Evolutionary conservation across 2,329 filamentous ascomycete species (phyloP), one percentile per base, ranked within the genome.

Genomic region (Phaeophleospora eucalypticola): DNA sequence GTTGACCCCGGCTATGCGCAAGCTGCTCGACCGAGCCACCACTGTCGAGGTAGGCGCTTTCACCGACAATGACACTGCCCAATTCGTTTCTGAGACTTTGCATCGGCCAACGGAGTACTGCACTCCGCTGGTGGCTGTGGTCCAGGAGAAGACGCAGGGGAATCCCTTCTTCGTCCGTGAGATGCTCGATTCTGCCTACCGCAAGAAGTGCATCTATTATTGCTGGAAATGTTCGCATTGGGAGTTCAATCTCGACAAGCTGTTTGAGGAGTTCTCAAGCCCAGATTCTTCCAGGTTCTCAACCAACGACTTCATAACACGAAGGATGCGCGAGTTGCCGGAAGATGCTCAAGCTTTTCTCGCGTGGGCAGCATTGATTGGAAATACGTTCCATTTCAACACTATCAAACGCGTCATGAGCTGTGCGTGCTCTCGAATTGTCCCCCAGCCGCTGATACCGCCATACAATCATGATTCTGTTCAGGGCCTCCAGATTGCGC

Each of bases 121-220:
- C 1, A 71, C 87, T 1, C 84, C 89, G 0, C 73, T 97, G 15
- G 86, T 87, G 2, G 80, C 89, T 4, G 87, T 95, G 8, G 82
- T 96, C 4, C 87, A 94, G 64, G 89, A 91, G 60, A 94, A 93
- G 69, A 91, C 87, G 7, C 80, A 80, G 19, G 86, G 93, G 88
- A 95, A 95, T 52, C 85, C 89, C 0, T 96, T 96, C 61, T 93
- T 93, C 61, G 86, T 95, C 65, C 79, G 89, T 46, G 88, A 95
- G 68, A 94, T 96, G 79, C 78, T 96, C 3, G 88, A 87, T 60
- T 85, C 86, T 4, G 94, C 89, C 64, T 84, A 95, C 65, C 82
- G 87, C 29, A 93, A 88, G 87, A 84, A 84, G 56, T 95, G 87
- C 65, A 86, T 96, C 41, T 95, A 84, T 80, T 96, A 95, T 66